Base-by-base conservation (phyloP, 495 filamentous ascomycete genomes). In the Podospora anserina region DNA sequence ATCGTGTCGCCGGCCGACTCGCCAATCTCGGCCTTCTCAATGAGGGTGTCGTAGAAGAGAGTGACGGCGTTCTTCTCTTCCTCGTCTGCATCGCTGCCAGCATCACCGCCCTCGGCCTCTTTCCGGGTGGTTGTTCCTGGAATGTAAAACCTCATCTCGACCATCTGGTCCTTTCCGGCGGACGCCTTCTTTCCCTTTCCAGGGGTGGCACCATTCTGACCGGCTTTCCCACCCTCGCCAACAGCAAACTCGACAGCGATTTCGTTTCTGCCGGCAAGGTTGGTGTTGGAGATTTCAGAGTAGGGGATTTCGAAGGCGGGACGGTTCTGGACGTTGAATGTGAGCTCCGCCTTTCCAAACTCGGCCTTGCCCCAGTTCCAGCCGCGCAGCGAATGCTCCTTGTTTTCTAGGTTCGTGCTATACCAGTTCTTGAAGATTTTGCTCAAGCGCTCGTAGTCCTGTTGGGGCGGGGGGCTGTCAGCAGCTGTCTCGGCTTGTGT, bases 351-450 rank as follows among this genome's bases (percentile, higher is more conserved):
- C 78, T 98, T 97, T 69, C 90, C 89, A 75, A 99, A 97, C 76
- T 99, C 96, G 66, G 90, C 92, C 79, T 98, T 99, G 68, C 96
- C 96, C 96, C 96, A 99, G 77, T 98, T 99, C 96, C 96, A 99
- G 53, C 96, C 96, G 69, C 95, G 91, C 58, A 99, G 84, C 5
- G 94, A 92, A 77, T 98, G 95, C 78, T 98, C 96, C 77, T 91
- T 90, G 74, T 88, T 89, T 71, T 97, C 94, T 63, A 99, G 83
- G 76, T 90, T 96, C 75, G 94, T 87, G 76, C 92, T 93, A 80
- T 98, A 99, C 90, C 93, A 98, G 71, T 91, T 88, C 79, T 96
- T 97, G 84, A 99, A 95, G 68, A 92, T 86, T 75, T 97, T 97
- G 79, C 83, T 86, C 54, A 97, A 77, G 61, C 96, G 90, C 62